Percentiles rank a stretch among this genome's conserved stretches.
phyloP scores from a whole-genome alignment of 2,329 filamentous ascomycete genomes.

The Arthrobotrys iridis region DNA sequence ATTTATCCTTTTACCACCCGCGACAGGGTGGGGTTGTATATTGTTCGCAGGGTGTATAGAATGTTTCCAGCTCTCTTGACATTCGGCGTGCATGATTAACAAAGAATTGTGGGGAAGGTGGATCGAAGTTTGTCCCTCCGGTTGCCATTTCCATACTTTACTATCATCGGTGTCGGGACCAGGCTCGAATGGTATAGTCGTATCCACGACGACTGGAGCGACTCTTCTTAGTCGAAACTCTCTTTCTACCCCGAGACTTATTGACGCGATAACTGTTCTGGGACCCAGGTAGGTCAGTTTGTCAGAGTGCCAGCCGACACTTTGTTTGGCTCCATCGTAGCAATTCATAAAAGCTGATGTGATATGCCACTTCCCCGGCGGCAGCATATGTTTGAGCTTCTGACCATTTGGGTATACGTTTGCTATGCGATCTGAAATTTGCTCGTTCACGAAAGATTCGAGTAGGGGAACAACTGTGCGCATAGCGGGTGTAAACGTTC shows the following conservation, averaged over 20 bases:
- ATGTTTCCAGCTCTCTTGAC: conserved; percentile 98
- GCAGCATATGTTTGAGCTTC: conserved; percentile 81
- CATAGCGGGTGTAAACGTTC: conserved; percentile 84
- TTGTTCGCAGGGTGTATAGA: conserved; percentile 75
- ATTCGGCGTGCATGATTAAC: conserved; percentile 94
- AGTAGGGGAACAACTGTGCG: conserved; percentile 75
- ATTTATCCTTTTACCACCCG: conserved; percentile 84
- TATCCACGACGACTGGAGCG: conserved; percentile 68
- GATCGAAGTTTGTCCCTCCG: conserved; percentile 86
- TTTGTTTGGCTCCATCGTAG: conserved; percentile 82
- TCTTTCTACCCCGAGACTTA: conserved; percentile 89
- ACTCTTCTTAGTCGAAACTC: conserved; percentile 89
- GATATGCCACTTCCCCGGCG: conserved; percentile 74
- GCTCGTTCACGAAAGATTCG: conserved; percentile 77
- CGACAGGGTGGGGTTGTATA: conserved; percentile 84
- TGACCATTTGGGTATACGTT: conserved; percentile 73
- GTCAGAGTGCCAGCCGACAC: conserved; percentile 93
- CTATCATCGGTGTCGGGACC: conserved; percentile 57
- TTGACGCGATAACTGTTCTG: conserved; percentile 83
- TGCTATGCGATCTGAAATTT: conserved; percentile 77
- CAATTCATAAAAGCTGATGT: conserved; percentile 96
- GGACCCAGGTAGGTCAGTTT: conserved; percentile 93
- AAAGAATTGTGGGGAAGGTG: conserved; percentile 94
- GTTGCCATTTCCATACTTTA: conserved; percentile 59
- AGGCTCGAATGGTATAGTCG: conserved; percentile 46